Evolutionary conservation across 106 monocot genomes (phyloP).

Genomic region (Alisma plantagoaquatica): DNA sequence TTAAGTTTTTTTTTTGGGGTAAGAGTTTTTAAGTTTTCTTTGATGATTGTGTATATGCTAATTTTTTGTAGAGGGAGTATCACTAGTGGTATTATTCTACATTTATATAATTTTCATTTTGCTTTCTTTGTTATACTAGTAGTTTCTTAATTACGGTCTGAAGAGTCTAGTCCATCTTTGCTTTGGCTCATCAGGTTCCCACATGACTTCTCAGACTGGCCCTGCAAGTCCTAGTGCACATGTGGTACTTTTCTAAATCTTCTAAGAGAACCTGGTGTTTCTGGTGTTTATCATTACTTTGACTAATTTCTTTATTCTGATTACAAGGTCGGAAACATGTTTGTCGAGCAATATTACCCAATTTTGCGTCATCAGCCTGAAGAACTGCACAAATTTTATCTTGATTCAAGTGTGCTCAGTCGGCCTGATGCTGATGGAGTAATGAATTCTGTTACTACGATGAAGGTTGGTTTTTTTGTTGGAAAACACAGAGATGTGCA

Average conservation of each 20-base stretch:
- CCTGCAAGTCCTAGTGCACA: conserved; percentile 34
- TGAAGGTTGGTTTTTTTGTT: no score
- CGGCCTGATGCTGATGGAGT: conserved; percentile 42
- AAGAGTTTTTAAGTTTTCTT: no score
- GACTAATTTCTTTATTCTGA: background rate
- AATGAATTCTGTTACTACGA: conserved; percentile 41
- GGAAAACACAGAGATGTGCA: no score
- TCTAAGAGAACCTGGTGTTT: background rate
- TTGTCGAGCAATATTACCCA: conserved; percentile 70
- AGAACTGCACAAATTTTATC: conserved; percentile 41
- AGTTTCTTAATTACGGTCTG: no score
- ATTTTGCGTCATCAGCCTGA: conserved; percentile 45
- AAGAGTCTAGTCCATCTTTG: no score
- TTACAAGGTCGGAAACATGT: conserved; percentile 39
- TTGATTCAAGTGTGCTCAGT: conserved; percentile 46
- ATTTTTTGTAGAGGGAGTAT: no score
- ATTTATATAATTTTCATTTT: no score
- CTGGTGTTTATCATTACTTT: background rate
- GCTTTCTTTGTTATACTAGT: no score
- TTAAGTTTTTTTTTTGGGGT: no score
- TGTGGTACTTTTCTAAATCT: conserved; percentile 24
- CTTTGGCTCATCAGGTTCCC: conserved; percentile 47
- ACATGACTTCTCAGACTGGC: conserved; percentile 18
- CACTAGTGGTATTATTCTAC: no score
- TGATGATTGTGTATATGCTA: no score